phyloP scores from a whole-genome alignment of 2,329 filamentous ascomycete genomes.

The Diaporthe helianthi region DNA sequence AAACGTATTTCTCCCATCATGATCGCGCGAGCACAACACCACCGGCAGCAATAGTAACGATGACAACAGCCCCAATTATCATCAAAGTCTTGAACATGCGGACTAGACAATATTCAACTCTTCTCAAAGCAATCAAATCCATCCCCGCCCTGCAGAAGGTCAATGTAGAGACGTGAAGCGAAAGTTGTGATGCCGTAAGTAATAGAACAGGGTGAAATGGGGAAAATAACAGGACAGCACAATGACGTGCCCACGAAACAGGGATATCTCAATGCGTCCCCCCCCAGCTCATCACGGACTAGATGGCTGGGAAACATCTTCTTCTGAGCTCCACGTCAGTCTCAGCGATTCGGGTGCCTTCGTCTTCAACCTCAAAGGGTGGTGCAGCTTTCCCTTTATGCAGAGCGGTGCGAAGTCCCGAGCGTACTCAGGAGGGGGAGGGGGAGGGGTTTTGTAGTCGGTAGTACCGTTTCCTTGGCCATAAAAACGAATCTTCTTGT shows the following conservation, averaged over 20 bases:
- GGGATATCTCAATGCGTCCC: conserved; percentile 26
- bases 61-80: background rate
- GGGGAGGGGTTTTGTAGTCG: background rate
- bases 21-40: background rate
- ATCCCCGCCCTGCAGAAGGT: background rate
- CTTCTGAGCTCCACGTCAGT: background rate
- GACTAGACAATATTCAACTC: background rate
- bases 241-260: conserved; percentile 4
- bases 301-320: background rate
- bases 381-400: no score
- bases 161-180: conserved; percentile 1
- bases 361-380: no score
- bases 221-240: background rate
- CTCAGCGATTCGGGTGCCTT: no score
- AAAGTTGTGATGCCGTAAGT: conserved; percentile 8
- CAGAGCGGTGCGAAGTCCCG: background rate
- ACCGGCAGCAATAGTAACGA: background rate
- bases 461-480: background rate
- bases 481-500: background rate
- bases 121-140: background rate
- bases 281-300: background rate
- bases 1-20: conserved; percentile 2
- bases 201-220: conserved; percentile 1
- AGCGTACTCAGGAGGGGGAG: background rate
- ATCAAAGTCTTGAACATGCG: background rate